A percentile compares a stretch with the other conserved stretches of the same genome.
Conservation (phyloP, 768 basidiomycete species). For the Rhodotorula taiwanensis region DNA sequence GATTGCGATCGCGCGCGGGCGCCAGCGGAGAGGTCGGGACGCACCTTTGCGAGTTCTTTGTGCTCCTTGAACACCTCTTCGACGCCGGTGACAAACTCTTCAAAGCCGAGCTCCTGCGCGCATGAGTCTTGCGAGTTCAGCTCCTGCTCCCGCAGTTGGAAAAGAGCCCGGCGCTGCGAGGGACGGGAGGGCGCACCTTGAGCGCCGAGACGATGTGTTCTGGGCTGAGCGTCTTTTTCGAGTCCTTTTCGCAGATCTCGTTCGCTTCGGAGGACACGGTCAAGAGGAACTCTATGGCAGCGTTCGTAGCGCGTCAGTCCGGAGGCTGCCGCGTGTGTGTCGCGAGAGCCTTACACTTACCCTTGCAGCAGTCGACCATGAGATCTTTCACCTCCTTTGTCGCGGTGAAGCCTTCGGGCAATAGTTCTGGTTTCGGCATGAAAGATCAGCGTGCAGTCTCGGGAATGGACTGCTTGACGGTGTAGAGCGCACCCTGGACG, state of each 20-base stretch:
- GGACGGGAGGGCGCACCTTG: conserved; percentile 53
- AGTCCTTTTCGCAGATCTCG: conserved; percentile 94
- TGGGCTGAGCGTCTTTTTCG: conserved; percentile 97
- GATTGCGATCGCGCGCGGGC: background rate
- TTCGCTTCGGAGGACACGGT: conserved; percentile 95
- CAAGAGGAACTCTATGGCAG: conserved; percentile 97
- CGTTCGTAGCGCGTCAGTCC: too few relatives aligned
- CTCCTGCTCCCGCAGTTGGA: background rate
- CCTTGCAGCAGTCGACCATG: conserved; percentile 98
- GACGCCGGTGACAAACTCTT: conserved; percentile 79
- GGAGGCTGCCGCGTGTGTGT: background rate
- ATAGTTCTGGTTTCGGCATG: conserved; percentile 60
- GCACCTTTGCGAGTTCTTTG: conserved; percentile 88
- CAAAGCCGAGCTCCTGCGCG: conserved; percentile 77
- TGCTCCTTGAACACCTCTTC: conserved; percentile 91
- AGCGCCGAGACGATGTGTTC: conserved; percentile 91
- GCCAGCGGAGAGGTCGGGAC: conserved; percentile 30
- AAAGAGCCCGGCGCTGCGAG: conserved; percentile 2
- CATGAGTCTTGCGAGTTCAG: background rate
- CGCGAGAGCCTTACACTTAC: conserved; percentile 53
- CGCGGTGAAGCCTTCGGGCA: conserved; percentile 78
- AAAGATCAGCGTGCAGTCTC: conserved; percentile 3
- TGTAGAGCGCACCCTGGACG: conserved; percentile 62
- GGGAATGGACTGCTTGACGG: background rate
- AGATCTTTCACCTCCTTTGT: conserved; percentile 95